A percentile compares a stretch with the other conserved stretches of the same genome.
phyloP scores from a whole-genome alignment of 164 flowering plant species.

The Nelumbo lutea region DNA sequence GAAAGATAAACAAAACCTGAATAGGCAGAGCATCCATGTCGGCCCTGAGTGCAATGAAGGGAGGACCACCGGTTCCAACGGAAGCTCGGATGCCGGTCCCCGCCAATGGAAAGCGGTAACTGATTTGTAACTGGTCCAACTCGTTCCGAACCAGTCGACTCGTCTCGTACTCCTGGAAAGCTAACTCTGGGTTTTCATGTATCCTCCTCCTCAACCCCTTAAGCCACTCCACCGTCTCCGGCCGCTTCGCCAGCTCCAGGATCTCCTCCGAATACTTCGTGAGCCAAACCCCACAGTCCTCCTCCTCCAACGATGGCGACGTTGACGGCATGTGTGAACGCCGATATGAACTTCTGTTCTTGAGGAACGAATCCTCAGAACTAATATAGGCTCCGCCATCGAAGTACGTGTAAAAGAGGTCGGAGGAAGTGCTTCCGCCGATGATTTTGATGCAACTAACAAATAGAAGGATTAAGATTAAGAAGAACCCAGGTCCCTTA shows the following conservation, averaged over 20 bases:
- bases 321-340: not conserved
- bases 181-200: constrained; percentile 75
- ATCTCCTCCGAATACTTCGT: constrained; percentile 23
- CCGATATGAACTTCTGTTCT: not conserved
- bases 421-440: not conserved
- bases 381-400: not conserved
- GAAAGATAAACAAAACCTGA: constrained; percentile 41
- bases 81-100: constrained; percentile 61
- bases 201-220: constrained; percentile 51
- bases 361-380: not conserved
- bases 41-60: constrained; percentile 78
- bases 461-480: not conserved
- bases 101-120: constrained; percentile 50
- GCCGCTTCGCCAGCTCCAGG: constrained; percentile 30
- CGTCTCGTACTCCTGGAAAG: constrained; percentile 59
- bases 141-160: constrained; percentile 52
- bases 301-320: not conserved
- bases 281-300: not conserved
- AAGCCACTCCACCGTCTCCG: constrained; percentile 50
- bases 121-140: constrained; percentile 50
- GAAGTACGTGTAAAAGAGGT: not conserved
- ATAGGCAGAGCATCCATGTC: constrained; percentile 97
- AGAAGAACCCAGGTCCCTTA: not conserved
- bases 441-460: not conserved
- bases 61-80: constrained; percentile 69